Percentiles rank a stretch among this genome's conserved stretches.
These are phyloP conservation scores for Paramecium pentaurelia DNA, from an alignment of 73 alveolate genomes.

Conservation along the genomic window DNA sequence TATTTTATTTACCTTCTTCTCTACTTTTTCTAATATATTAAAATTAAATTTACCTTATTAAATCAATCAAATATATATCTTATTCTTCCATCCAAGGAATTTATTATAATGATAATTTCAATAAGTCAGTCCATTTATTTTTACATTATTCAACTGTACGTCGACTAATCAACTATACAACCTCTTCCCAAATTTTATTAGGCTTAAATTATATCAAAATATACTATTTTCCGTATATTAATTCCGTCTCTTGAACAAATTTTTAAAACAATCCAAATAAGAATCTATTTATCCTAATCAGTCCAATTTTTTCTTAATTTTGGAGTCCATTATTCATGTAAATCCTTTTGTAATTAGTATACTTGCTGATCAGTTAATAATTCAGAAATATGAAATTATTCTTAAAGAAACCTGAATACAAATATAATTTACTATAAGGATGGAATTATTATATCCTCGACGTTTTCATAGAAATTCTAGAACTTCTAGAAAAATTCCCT, in stretches of 20 bases:
- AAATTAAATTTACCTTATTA: neutral
- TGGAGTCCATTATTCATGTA: neutral
- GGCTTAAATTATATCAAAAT: neutral
- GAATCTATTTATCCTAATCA: neutral
- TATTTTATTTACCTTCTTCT: neutral
- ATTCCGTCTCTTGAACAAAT: neutral
- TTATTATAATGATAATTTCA: neutral
- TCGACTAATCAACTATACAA: neutral
- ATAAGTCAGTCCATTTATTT: neutral
- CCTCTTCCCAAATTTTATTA: neutral
- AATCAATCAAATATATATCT: neutral
- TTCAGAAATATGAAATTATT: neutral
- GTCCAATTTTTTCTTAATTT: conserved; percentile 5
- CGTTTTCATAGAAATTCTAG: neutral
- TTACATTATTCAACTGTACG: neutral
- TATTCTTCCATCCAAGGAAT: conserved; percentile 8
- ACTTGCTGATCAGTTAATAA: neutral
- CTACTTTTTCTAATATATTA: neutral
- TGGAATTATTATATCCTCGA: neutral
- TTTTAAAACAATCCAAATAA: neutral
- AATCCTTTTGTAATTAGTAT: neutral
- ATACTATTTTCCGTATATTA: neutral
- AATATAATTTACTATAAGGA: neutral
- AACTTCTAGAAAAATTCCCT: neutral
- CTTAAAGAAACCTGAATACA: conserved; percentile 2